Evolutionary conservation across 495 filamentous ascomycete species (phyloP), one percentile per base, ranked within the genome.

Genomic region (Aspergillus leporis): DNA sequence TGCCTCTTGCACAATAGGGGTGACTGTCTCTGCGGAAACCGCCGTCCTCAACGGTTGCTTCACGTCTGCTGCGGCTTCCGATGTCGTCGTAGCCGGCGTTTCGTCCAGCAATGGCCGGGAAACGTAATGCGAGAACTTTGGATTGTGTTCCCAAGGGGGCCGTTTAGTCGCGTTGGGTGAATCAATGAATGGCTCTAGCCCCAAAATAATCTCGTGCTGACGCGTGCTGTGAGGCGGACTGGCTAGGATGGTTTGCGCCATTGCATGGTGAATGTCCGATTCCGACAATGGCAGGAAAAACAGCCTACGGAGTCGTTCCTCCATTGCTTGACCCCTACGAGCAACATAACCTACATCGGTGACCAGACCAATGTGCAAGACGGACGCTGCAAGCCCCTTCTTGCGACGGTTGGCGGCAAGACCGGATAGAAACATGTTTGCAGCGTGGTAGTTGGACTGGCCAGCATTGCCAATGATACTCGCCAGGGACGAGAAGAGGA

Each of bases 401-500:
- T 30, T 51, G 25, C 68, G 56, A 0, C 78, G 62, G 28, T 77
- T 62, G 5, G 43, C 47, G 0, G 69, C 73, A 0, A 81, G 54
- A 8, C 56, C 53, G 13, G 43, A 74, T 70, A 59, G 67, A 70
- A 80, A 87, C 52, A 73, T 71, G 66, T 85, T 87, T 10, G 80
- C 83, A 7, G 85, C 83, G 23, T 76, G 72, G 63, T 89, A 89
- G 12, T 81, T 84, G 1, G 82, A 73, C 66, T 89, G 86, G 0
- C 82, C 82, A 38, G 69, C 61, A 1, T 80, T 84, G 0, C 85
- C 85, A 23, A 82, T 70, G 8, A 79, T 70, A 32, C 74, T 72
- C 6, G 82, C 73, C 5, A 79, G 66, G 0, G 85, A 89, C 0
- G 82, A 85, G 55, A 87, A 74, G 40, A 81, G 70, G 25, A 87